phyloP scores from a whole-genome alignment of 1,284 basidiomycete genomes.

The Cryptococcus sp. region DNA sequence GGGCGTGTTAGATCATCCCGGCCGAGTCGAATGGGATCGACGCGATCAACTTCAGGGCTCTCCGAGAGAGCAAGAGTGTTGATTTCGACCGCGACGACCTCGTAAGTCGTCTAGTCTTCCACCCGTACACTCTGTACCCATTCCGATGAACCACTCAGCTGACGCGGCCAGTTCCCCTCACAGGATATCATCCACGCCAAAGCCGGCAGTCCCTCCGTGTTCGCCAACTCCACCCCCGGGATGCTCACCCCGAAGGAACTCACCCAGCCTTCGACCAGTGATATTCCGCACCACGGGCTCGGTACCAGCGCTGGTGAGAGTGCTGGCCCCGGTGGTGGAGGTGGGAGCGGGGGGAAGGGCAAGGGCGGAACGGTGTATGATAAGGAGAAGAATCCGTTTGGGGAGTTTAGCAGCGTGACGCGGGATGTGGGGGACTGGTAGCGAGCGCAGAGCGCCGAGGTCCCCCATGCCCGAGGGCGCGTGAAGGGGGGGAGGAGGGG shows the following conservation, averaged over 20 bases:
- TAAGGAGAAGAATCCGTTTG: conserved; percentile 63
- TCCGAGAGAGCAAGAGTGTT: conserved; percentile 84
- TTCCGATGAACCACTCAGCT: not conserved
- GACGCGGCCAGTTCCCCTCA: not conserved
- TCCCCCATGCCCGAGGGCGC: too few species aligned
- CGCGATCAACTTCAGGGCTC: conserved; percentile 82
- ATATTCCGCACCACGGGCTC: not conserved
- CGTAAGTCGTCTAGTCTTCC: conserved; percentile 15
- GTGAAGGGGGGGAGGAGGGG: too few species aligned
- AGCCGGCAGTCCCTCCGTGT: conserved; percentile 43
- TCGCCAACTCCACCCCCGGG: conserved; percentile 54
- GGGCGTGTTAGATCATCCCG: conserved; percentile 71
- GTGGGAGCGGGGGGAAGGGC: conserved; percentile 18
- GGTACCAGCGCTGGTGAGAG: not conserved
- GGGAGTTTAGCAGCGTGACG: conserved; percentile 81
- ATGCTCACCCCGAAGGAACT: conserved; percentile 52
- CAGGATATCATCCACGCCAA: conserved; percentile 47
- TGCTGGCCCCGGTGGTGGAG: not conserved
- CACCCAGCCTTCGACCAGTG: not conserved
- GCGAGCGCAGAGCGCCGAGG: not conserved
- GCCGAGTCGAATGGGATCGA: conserved; percentile 76
- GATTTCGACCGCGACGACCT: conserved; percentile 59
- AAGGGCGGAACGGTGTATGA: conserved; percentile 29
- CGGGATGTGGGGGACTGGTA: conserved; percentile 56
- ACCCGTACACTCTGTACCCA: not conserved